Percentiles rank a stretch among this genome's conserved stretches.
These are phyloP conservation scores for Penicillium sp. DNA, from an alignment of 2,329 filamentous ascomycete genomes.

Conservation along the genomic window DNA sequence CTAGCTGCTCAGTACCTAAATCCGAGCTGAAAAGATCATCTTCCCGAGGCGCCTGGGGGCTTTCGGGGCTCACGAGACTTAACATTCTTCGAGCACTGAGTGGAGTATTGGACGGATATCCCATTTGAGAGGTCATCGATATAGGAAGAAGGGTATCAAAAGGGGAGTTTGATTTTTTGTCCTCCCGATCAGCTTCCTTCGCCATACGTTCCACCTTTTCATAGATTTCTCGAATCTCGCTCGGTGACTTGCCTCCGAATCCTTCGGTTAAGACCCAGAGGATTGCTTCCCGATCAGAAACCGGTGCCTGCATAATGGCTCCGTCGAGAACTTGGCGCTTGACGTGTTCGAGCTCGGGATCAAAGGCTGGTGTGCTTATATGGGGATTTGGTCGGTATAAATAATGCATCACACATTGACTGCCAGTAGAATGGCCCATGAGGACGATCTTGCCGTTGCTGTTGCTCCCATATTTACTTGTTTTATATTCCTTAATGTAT, in stretches of 20 bases:
- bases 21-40: conserved; percentile 79
- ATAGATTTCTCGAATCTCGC: conserved; percentile 43
- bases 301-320: conserved; percentile 67
- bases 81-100: conserved; percentile 51
- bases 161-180: neutral
- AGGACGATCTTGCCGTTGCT: conserved; percentile 50
- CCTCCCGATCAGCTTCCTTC: neutral
- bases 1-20: conserved; percentile 52
- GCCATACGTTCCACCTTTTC: conserved; percentile 35
- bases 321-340: conserved; percentile 57
- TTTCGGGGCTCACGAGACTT: conserved; percentile 42
- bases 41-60: conserved; percentile 55
- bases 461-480: conserved; percentile 21
- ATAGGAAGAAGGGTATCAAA: conserved; percentile 19
- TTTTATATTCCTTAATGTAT: conserved; percentile 12
- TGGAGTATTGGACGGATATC: conserved; percentile 31
- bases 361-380: conserved; percentile 15
- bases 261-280: conserved; percentile 35
- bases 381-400: conserved; percentile 33
- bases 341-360: conserved; percentile 24
- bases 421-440: conserved; percentile 60
- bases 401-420: conserved; percentile 60
- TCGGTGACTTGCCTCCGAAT: conserved; percentile 12
- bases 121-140: conserved; percentile 18
- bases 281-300: conserved; percentile 67